Base-by-base conservation (phyloP, 805 yeast genomes). In the Kluyveromyces aestuarii region DNA sequence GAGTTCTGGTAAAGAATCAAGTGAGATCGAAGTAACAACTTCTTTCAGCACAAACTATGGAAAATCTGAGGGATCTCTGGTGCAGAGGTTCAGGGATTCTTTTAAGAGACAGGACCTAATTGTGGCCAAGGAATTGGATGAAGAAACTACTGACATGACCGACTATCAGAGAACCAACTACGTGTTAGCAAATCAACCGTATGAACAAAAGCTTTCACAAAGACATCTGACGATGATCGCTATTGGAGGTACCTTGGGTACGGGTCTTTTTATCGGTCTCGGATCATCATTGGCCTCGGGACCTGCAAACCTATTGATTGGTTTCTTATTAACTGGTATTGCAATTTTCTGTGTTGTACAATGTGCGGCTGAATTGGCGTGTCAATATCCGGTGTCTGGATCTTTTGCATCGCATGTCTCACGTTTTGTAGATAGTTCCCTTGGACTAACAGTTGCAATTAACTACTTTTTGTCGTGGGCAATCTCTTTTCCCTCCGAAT, bases 181-280 rank as follows among this genome's bases (percentile, higher is more conserved):
- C 33, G 40, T 39, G 38, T 41, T 56, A 36, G 55, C 57, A n/a
- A 46, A 50, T 40, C 59, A 56, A 39, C 88, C 86, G 2, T 69
- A 82, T 49, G 68, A 76, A 41, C 72, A 76, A 54, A 68, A 74
- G 8, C 63, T 80, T 57, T 78, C 77, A 55, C 64, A 69, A 39
- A 75, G 84, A 68, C 77, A 64, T 66, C 70, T 69, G 67, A 83
- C 79, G 62, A 76, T 81, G 81, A 77, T 81, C 51, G 82, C 87
- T 33, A 73, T 82, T 47, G 88, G 85, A 51, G 86, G 87, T 54
- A 73, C 81, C 51, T 79, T 82, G 51, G 87, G 87, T 63, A 80
- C 87, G 19, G 93, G 91, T 61, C 69, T 84, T 47, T 79, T 85
- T 55, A 82, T 85, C 44, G 86, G 87, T 60, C 74, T 84, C 21